These are phyloP conservation scores for Niveomyces coronatus DNA, from an alignment of 2,329 filamentous ascomycete species.

Conservation along the genomic window DNA sequence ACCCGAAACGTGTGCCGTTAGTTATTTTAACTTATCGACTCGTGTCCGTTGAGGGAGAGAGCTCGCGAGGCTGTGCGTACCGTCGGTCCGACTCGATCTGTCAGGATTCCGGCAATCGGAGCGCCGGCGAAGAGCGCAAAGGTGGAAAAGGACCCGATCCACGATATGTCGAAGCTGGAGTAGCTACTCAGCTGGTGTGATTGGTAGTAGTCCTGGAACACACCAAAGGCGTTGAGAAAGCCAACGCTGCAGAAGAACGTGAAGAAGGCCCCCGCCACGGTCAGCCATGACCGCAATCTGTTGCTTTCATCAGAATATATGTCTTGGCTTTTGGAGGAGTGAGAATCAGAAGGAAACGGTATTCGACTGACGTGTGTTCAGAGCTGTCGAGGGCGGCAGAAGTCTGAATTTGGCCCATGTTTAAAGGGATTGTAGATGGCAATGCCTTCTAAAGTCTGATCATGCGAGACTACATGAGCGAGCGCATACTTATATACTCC, in stretches of 20 bases:
- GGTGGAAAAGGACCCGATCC: conserved; percentile 24
- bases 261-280: conserved; percentile 1
- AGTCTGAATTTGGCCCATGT: neutral
- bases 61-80: conserved; percentile 11
- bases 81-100: conserved; percentile 25
- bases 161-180: conserved; percentile 22
- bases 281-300: conserved; percentile 3
- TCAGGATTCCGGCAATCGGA: conserved; percentile 24
- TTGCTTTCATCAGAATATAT: neutral
- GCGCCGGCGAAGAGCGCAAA: conserved; percentile 27
- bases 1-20: too few relatives aligned
- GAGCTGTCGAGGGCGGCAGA: neutral
- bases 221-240: conserved; percentile 22
- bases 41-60: neutral
- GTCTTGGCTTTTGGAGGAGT: neutral
- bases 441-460: neutral
- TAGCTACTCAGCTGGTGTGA: conserved; percentile 14
- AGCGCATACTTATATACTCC: neutral
- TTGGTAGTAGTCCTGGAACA: conserved; percentile 23
- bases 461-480: neutral
- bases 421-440: neutral
- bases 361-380: neutral
- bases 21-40: too few relatives aligned
- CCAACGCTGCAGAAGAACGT: conserved; percentile 18
- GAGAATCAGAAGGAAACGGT: neutral